Evolutionary conservation across 306 rosid genomes (phyloP).

Genomic region (Vicia sativa): DNA sequence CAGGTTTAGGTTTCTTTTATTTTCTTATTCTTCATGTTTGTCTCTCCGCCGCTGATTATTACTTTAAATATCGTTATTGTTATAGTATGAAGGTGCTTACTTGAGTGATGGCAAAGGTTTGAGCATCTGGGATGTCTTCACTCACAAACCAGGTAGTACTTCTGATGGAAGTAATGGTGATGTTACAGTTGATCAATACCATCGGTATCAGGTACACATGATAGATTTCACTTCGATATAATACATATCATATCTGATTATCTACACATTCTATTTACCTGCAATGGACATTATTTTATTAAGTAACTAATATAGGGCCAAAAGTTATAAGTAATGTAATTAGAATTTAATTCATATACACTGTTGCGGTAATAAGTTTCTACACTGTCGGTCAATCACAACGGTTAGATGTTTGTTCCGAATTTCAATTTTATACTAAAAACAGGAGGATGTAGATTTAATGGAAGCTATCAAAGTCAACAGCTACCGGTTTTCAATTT

Average conservation of each 20-base stretch:
- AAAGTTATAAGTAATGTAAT: not conserved
- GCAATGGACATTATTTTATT: not conserved
- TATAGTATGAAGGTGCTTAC: constrained; percentile 74
- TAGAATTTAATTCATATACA: no score
- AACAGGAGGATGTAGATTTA: constrained; percentile 73
- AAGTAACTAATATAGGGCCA: not conserved
- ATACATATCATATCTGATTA: not conserved
- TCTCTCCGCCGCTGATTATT: not conserved
- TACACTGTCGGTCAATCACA: no score
- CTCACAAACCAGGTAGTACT: constrained; percentile 56
- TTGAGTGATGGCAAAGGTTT: constrained; percentile 70
- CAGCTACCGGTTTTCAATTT: constrained; percentile 71
- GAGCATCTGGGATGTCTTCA: constrained; percentile 70
- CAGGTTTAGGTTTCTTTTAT: constrained; percentile 49
- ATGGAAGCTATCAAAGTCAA: constrained; percentile 60
- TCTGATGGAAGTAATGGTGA: constrained; percentile 64
- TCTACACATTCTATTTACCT: not conserved
- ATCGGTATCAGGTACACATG: constrained; percentile 52
- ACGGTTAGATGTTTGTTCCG: not conserved
- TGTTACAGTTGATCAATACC: constrained; percentile 66
- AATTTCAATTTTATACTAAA: constrained; percentile 16
- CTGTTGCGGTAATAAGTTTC: no score
- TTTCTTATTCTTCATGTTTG: constrained; percentile 1
- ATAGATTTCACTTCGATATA: not conserved
- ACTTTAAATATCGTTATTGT: not conserved